A percentile compares a stretch with the other conserved stretches of the same genome.
Evolutionary conservation across 768 basidiomycete genomes (phyloP).

Genomic region (Podaxis rugospora): DNA sequence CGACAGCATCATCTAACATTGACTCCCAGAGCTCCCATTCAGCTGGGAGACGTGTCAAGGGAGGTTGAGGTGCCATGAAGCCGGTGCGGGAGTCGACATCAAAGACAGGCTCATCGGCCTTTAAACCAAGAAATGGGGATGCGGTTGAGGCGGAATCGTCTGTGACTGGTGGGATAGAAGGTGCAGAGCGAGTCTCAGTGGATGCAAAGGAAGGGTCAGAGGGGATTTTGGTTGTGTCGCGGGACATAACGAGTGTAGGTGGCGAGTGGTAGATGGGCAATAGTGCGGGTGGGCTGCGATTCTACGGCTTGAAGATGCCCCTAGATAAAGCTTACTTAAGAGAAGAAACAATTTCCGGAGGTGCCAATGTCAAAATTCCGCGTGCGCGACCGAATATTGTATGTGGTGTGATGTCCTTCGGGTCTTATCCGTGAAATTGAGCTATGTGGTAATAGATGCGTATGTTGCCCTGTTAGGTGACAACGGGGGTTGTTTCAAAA

Average conservation of each 20-base stretch:
- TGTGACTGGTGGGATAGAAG: background rate
- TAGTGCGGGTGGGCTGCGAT: background rate
- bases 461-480: background rate
- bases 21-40: constrained; percentile 75
- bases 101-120: constrained; percentile 72
- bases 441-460: background rate
- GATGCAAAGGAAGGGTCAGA: background rate
- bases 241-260: background rate
- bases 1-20: constrained; percentile 46
- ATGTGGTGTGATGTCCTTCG: constrained; percentile 10
- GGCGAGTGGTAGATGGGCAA: background rate
- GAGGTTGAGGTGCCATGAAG: constrained; percentile 83
- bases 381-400: background rate
- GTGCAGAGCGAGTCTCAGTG: background rate
- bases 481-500: background rate
- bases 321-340: background rate
- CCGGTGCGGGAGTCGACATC: constrained; percentile 90
- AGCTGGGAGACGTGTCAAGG: constrained; percentile 54
- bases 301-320: background rate
- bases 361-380: background rate
- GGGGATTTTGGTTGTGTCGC: background rate
- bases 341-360: background rate
- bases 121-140: constrained; percentile 21
- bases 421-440: constrained; percentile 24
- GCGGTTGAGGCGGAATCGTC: constrained; percentile 5